phyloP scores from a whole-genome alignment of 768 basidiomycete genomes.

The Suillus placidus region DNA sequence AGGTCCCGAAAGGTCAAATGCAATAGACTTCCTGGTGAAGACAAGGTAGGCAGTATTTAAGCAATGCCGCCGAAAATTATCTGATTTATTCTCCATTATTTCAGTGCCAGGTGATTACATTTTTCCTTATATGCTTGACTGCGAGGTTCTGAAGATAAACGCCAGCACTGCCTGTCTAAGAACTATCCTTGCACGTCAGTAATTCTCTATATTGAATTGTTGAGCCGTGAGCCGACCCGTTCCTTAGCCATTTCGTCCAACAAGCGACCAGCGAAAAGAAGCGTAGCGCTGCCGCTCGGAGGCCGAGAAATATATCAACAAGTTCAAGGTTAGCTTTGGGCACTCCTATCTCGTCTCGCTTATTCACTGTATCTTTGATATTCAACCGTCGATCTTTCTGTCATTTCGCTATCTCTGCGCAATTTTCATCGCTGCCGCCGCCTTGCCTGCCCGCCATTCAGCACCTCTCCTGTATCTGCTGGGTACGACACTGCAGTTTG shows the following conservation, averaged over 20 bases:
- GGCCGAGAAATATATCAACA: slow-evolving; percentile 65
- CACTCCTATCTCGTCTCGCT: slow-evolving; percentile 12
- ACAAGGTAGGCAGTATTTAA: slow-evolving; percentile 58
- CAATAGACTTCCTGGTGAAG: slow-evolving; percentile 77
- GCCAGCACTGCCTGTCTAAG: slow-evolving; percentile 81
- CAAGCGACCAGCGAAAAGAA: slow-evolving; percentile 87
- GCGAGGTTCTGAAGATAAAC: slow-evolving; percentile 13
- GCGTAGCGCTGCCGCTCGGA: slow-evolving; percentile 58
- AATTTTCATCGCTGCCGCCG: not conserved
- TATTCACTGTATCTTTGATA: slow-evolving; percentile 1
- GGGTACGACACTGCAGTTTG: slow-evolving; percentile 40
- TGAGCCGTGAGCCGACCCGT: slow-evolving; percentile 22
- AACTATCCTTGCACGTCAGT: slow-evolving; percentile 92
- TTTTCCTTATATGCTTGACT: not conserved
- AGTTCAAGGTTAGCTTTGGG: slow-evolving; percentile 47
- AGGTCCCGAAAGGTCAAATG: slow-evolving; percentile 91
- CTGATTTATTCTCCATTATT: slow-evolving; percentile 7
- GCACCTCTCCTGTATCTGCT: slow-evolving; percentile 37
- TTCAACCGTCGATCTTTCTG: slow-evolving; percentile 7
- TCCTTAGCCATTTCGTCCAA: slow-evolving; percentile 71
- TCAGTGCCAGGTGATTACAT: slow-evolving; percentile 65
- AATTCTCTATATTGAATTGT: slow-evolving; percentile 19
- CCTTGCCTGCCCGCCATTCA: slow-evolving; percentile 11
- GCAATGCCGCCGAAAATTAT: slow-evolving; percentile 5
- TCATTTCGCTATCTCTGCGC: not conserved